phyloP scores from a whole-genome alignment of 2,329 filamentous ascomycete species.

The Lithohypha guttulata region DNA sequence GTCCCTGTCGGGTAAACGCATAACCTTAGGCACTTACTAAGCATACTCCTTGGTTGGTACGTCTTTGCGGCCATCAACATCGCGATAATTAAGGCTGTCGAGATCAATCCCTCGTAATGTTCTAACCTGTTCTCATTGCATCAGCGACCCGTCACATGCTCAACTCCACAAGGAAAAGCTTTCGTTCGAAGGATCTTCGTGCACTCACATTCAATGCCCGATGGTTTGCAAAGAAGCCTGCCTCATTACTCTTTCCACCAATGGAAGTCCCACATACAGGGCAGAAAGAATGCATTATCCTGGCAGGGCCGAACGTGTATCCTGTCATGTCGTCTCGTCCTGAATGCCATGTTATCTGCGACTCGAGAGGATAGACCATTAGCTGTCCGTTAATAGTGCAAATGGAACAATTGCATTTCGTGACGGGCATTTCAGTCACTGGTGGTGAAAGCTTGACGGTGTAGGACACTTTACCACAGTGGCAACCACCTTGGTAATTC shows the following conservation, averaged over 20 bases:
- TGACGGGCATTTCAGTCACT: conserved; percentile 18
- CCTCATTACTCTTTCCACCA: conserved; percentile 20
- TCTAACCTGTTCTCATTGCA: conserved; percentile 17
- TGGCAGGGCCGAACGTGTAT: conserved; percentile 23
- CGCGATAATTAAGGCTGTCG: conserved; percentile 22
- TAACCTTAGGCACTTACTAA: background rate
- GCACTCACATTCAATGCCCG: conserved; percentile 25
- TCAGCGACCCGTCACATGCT: conserved; percentile 1
- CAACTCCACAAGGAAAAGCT: background rate
- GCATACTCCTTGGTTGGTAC: background rate
- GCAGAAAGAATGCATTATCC: conserved; percentile 26
- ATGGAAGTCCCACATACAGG: conserved; percentile 25
- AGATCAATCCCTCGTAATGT: conserved; percentile 23
- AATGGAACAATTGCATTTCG: conserved; percentile 22
- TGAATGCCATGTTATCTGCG: conserved; percentile 20
- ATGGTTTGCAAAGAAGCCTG: conserved; percentile 20
- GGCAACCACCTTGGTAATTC: conserved; percentile 19
- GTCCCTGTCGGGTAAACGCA: background rate
- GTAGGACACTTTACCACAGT: conserved; percentile 20
- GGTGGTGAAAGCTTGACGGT: conserved; percentile 22
- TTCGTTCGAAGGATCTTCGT: background rate
- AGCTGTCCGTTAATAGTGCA: conserved; percentile 26
- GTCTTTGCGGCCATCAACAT: conserved; percentile 12
- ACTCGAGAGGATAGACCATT: conserved; percentile 22
- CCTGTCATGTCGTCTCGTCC: conserved; percentile 22